Conservation (phyloP, 768 basidiomycete species). For the Amanita brunnescens region DNA sequence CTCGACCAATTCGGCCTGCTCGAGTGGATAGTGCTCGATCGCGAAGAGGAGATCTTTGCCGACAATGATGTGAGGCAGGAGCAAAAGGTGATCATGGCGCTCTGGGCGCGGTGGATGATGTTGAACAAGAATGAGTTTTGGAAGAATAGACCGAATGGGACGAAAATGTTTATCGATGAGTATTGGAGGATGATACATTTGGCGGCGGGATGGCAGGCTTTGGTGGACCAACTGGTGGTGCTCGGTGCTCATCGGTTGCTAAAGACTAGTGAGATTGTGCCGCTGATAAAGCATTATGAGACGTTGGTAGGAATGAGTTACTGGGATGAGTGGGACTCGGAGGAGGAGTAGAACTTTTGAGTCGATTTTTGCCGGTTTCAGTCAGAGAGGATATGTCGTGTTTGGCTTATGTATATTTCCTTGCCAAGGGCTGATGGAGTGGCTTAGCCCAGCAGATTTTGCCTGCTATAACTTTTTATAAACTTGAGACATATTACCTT, state of each 20-base stretch:
- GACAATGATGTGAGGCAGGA: slow-evolving; percentile 63
- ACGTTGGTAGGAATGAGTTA: slow-evolving; percentile 36
- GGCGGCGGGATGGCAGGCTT: slow-evolving; percentile 59
- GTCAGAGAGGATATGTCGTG: no score
- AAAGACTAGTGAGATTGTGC: slow-evolving; percentile 37
- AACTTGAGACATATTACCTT: no score
- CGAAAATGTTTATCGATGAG: slow-evolving; percentile 43
- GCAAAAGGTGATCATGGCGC: slow-evolving; percentile 69
- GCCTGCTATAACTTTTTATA: no score
- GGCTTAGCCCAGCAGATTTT: no score
- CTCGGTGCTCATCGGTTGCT: slow-evolving; percentile 48
- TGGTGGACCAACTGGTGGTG: slow-evolving; percentile 52
- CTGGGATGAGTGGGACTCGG: slow-evolving; percentile 25
- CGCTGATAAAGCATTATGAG: slow-evolving; percentile 48
- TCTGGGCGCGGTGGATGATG: slow-evolving; percentile 73
- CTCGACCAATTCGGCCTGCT: slow-evolving; percentile 56
- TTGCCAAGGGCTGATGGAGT: no score
- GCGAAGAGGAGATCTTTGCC: slow-evolving; percentile 72
- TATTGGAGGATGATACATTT: slow-evolving; percentile 61
- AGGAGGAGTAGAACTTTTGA: slow-evolving; percentile 7
- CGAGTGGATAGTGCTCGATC: slow-evolving; percentile 60
- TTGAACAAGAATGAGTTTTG: slow-evolving; percentile 38
- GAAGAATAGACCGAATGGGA: slow-evolving; percentile 24
- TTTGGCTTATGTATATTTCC: no score
- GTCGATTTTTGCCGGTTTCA: no score